Evolutionary conservation across 768 basidiomycete genomes (phyloP).

Genomic region (Suillus lakei): DNA sequence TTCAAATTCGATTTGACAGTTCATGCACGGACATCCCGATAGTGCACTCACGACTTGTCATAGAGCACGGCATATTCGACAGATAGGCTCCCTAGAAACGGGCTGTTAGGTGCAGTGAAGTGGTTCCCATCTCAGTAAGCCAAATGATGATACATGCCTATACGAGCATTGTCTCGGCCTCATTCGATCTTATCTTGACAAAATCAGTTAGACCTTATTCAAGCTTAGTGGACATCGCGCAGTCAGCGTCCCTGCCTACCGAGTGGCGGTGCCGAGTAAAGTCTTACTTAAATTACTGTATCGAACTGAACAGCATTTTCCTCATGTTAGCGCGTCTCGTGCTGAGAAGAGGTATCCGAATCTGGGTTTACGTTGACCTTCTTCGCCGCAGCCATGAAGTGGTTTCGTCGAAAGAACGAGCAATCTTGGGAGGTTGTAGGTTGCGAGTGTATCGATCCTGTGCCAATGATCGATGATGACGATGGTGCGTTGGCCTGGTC

Average conservation of each 20-base stretch:
- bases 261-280: conserved; percentile 27
- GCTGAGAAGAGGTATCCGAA: not conserved
- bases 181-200: not conserved
- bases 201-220: not conserved
- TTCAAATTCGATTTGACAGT: not conserved
- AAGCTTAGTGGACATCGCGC: not conserved
- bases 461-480: conserved; percentile 63
- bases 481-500: conserved; percentile 48
- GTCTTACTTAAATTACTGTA: conserved; percentile 17
- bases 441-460: conserved; percentile 64
- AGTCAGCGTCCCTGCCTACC: not conserved
- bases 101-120: not conserved
- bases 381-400: conserved; percentile 31
- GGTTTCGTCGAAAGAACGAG: conserved; percentile 57
- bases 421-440: conserved; percentile 82
- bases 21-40: not conserved
- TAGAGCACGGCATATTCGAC: not conserved
- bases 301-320: conserved; percentile 19
- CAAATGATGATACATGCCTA: not conserved
- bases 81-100: not conserved
- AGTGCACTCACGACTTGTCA: not conserved
- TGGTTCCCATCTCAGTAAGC: not conserved
- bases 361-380: not conserved
- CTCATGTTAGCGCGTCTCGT: conserved; percentile 15
- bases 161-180: conserved; percentile 1